phyloP scores from a whole-genome alignment of 2,329 filamentous ascomycete genomes.

The Coniosporium tulheliwenetii region DNA sequence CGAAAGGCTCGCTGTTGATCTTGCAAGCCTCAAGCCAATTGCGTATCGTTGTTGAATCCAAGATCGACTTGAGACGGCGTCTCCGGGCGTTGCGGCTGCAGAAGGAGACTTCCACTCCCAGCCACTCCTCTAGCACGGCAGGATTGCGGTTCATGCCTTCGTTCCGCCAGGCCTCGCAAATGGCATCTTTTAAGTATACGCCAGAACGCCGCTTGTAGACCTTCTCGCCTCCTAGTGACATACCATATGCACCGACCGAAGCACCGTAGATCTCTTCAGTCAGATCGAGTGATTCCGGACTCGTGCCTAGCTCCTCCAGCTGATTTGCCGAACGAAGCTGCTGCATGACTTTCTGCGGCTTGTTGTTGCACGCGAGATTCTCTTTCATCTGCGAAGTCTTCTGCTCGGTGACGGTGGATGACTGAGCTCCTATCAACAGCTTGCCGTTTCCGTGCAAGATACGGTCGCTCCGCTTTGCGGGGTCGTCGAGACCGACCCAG shows the following conservation, averaged over 20 bases:
- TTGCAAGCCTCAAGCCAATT: conserved; percentile 3
- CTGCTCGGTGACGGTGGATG: conserved; percentile 1
- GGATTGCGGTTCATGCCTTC: too few relatives aligned
- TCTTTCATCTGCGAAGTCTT: conserved; percentile 3
- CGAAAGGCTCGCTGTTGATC: background rate
- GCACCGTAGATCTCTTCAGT: conserved; percentile 1
- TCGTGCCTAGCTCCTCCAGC: conserved; percentile 2
- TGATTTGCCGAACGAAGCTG: conserved; percentile 1
- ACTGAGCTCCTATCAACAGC: conserved; percentile 1
- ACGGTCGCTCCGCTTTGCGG: background rate
- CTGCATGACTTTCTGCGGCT: background rate
- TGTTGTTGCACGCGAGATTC: background rate
- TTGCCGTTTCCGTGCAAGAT: background rate
- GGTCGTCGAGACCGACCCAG: conserved; percentile 1
- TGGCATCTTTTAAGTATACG: too few relatives aligned
- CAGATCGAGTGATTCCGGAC: background rate
- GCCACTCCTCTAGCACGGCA: too few relatives aligned
- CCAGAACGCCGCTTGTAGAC: conserved; percentile 1
- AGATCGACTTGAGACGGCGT: conserved; percentile 1
- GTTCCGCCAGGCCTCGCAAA: too few relatives aligned
- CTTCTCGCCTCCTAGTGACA: conserved; percentile 1
- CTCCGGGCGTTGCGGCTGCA: background rate
- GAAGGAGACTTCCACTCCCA: too few relatives aligned
- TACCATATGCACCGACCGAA: conserved; percentile 1
- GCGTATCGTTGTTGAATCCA: conserved; percentile 2